A percentile compares a stretch with the other conserved stretches of the same genome.
Evolutionary conservation across 208 protist species (phyloP).

Genomic region (Leishmania turanica): DNA sequence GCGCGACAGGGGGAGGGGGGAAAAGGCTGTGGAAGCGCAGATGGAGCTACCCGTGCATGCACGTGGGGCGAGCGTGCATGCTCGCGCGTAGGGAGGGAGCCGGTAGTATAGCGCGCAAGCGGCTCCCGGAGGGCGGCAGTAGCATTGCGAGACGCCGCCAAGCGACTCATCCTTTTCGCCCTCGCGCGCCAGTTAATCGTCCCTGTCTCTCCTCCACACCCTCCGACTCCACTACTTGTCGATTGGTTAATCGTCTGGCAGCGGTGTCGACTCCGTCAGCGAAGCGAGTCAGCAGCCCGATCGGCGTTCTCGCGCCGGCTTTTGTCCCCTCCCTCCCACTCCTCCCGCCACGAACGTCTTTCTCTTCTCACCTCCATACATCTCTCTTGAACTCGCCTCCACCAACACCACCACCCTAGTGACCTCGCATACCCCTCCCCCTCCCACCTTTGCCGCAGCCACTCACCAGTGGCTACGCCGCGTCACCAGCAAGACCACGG

Average conservation of each 20-base stretch:
- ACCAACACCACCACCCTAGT: background rate
- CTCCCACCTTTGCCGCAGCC: background rate
- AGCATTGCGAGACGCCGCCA: background rate
- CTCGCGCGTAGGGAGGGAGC: background rate
- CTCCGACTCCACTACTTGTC: background rate
- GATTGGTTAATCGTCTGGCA: background rate
- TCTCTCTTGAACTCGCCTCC: background rate
- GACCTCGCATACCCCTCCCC: background rate
- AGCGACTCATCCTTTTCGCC: background rate
- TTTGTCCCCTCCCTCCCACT: background rate
- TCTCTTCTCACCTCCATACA: background rate
- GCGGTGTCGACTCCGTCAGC: background rate
- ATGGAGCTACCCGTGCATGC: background rate
- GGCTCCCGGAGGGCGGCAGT: background rate
- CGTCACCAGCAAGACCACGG: background rate
- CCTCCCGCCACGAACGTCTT: background rate
- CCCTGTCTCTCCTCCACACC: background rate
- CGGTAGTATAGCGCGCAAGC: background rate
- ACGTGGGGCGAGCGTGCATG: background rate
- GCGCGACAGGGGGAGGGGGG: background rate
- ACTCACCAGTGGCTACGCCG: too few relatives aligned
- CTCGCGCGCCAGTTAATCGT: background rate
- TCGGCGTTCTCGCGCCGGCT: background rate
- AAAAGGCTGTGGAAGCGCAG: background rate
- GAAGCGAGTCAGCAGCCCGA: background rate